Evolutionary conservation across 2,329 filamentous ascomycete species (phyloP).

Genomic region (Myriosclerotinia curreyana): DNA sequence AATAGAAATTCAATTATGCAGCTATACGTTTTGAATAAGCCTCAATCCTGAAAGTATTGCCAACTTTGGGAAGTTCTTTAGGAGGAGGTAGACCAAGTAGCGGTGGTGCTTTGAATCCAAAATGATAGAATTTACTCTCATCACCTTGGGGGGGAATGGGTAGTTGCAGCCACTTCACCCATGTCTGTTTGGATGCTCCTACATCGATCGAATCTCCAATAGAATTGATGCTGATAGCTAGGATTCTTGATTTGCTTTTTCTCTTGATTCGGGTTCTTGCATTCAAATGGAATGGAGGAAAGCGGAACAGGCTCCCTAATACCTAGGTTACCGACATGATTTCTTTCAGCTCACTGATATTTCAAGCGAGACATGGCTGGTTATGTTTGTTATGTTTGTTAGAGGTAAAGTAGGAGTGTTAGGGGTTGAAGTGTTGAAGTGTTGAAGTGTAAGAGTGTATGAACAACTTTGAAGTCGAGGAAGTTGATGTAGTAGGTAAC

Average conservation of each 20-base stretch:
- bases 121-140: background rate
- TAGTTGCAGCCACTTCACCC: background rate
- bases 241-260: background rate
- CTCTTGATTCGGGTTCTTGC: background rate
- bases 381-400: background rate
- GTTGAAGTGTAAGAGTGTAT: background rate
- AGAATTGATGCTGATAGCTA: background rate
- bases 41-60: background rate
- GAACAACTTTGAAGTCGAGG: background rate
- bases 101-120: conserved; percentile 1
- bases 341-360: too few species aligned
- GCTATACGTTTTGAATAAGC: background rate
- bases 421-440: background rate
- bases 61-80: background rate
- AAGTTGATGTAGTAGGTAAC: too few species aligned
- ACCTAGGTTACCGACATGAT: rapidly evolving
- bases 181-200: background rate
- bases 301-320: too few species aligned
- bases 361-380: background rate
- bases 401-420: too few species aligned
- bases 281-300: background rate
- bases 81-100: background rate
- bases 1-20: conserved; percentile 5
- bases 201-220: background rate
- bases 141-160: background rate